These are phyloP conservation scores for Alternaria tenuissima DNA, from an alignment of 2,329 filamentous ascomycete species.

Conservation along the genomic window DNA sequence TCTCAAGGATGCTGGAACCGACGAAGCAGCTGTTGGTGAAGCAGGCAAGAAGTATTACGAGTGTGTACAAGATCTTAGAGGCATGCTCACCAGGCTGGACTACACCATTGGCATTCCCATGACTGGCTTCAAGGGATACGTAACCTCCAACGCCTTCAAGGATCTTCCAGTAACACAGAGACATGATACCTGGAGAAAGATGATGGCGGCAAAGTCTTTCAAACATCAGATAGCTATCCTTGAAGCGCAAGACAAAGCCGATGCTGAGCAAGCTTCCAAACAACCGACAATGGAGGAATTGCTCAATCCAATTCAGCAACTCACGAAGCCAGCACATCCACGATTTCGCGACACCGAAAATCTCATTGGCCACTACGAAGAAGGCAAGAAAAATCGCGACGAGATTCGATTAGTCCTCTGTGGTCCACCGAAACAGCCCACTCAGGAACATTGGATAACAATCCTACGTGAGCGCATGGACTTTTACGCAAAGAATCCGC, in stretches of 20 bases:
- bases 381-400: slow-evolving; percentile 21
- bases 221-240: slow-evolving; percentile 11
- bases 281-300: background rate
- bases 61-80: slow-evolving; percentile 18
- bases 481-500: slow-evolving; percentile 18
- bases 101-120: slow-evolving; percentile 23
- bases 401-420: slow-evolving; percentile 19
- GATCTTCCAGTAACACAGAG: slow-evolving; percentile 12
- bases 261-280: background rate
- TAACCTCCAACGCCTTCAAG: background rate
- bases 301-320: slow-evolving; percentile 7
- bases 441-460: slow-evolving; percentile 30
- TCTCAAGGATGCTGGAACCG: background rate
- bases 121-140: slow-evolving; percentile 27
- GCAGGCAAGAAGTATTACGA: slow-evolving; percentile 30
- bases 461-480: slow-evolving; percentile 24
- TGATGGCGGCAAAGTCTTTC: slow-evolving; percentile 16
- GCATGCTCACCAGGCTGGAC: slow-evolving; percentile 18
- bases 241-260: slow-evolving; percentile 8
- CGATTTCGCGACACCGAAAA: slow-evolving; percentile 20
- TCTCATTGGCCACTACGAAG: slow-evolving; percentile 21
- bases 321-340: slow-evolving; percentile 14
- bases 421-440: slow-evolving; percentile 11
- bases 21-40: background rate
- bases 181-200: slow-evolving; percentile 8